Base-by-base conservation (phyloP, 2,329 filamentous ascomycete species). In the Penicillium sp. region DNA sequence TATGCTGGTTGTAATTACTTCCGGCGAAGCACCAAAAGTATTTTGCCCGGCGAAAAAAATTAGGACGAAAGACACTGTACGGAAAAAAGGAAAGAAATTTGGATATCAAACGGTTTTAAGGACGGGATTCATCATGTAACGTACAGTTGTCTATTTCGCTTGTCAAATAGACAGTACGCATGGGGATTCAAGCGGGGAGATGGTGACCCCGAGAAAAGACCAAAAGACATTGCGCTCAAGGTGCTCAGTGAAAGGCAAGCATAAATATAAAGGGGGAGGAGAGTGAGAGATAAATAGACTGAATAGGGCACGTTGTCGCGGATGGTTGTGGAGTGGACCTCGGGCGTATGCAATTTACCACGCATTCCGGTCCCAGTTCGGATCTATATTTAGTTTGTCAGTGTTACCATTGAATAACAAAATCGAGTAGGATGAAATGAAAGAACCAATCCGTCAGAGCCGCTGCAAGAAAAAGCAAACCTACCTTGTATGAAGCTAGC, bases 401-500 rank as follows among this genome's bases (percentile, higher is more conserved):
- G 52, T 62, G 46, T 60, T n/a, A n/a, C n/a, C n/a, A n/a, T n/a
- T n/a, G n/a, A n/a, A n/a, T n/a, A n/a, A n/a, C n/a, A n/a, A n/a
- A n/a, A n/a, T n/a, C n/a, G n/a, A n/a, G n/a, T n/a, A n/a, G n/a
- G n/a, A n/a, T n/a, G n/a, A n/a, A n/a, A n/a, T n/a, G n/a, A n/a
- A n/a, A n/a, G n/a, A n/a, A n/a, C n/a, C n/a, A n/a, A n/a, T n/a
- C n/a, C n/a, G n/a, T n/a, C n/a, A n/a, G n/a, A n/a, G n/a, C n/a
- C n/a, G n/a, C n/a, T n/a, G n/a, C n/a, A 21, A 24, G 24, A 44
- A 43, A 39, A 37, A 10, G 20, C 12, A 6, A 29, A 64, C 82
- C 66, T 69, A 96, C 92, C 94, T 78, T 99, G 94, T 68, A 99
- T 92, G 79, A 97, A 99, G 24, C 90, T 90, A 10, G 92, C 93